phyloP scores from a whole-genome alignment of 306 rosid species.

The Cicer yamashitae region DNA sequence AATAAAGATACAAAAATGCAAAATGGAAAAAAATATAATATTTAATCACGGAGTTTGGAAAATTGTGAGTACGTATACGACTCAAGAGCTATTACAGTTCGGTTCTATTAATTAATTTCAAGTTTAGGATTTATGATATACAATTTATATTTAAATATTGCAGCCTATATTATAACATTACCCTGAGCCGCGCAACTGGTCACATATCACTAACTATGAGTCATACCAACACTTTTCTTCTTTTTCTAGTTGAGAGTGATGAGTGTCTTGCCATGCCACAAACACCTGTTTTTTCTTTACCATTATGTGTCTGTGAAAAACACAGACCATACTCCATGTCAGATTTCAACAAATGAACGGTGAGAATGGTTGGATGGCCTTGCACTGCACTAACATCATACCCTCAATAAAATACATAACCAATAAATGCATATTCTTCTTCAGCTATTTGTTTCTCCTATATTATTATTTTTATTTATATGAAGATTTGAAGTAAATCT shows the following conservation, averaged over 20 bases:
- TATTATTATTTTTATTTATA: constrained; percentile 10
- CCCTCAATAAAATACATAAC: constrained; percentile 30
- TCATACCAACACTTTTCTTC: not conserved
- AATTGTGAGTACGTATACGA: too few species aligned
- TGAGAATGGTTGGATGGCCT: constrained; percentile 33
- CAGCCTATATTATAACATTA: too few species aligned
- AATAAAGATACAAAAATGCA: too few species aligned
- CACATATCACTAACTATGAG: too few species aligned
- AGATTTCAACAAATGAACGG: constrained; percentile 55
- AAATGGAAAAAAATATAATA: too few species aligned
- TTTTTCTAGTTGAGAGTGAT: constrained; percentile 42
- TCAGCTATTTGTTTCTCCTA: constrained; percentile 14
- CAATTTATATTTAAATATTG: too few species aligned
- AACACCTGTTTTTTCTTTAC: constrained; percentile 50
- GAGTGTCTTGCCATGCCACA: constrained; percentile 58
- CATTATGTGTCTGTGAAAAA: constrained; percentile 68
- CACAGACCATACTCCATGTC: constrained; percentile 57
- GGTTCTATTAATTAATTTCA: too few species aligned
- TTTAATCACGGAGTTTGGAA: too few species aligned
- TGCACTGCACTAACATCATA: constrained; percentile 37
- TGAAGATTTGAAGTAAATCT: constrained; percentile 25
- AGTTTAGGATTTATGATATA: too few species aligned
- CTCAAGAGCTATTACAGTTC: too few species aligned
- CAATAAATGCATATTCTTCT: constrained; percentile 36
- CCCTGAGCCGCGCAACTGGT: too few species aligned